Evolutionary conservation across 495 filamentous ascomycete species (phyloP).

Genomic region (Lophiotrema nucula): DNA sequence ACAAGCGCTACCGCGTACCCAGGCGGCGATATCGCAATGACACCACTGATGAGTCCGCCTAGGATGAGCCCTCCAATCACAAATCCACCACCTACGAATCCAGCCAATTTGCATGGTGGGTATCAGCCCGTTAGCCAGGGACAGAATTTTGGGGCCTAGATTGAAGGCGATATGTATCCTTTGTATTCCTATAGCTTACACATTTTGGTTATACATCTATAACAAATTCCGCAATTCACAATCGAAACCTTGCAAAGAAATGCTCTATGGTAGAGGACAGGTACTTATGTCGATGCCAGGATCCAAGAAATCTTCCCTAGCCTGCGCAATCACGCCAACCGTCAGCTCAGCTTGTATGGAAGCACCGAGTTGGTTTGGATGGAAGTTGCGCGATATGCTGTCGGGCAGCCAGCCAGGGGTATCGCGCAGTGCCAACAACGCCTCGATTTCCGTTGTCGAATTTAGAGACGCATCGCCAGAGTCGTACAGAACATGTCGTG

Average conservation of each 20-base stretch:
- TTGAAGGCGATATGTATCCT: not conserved
- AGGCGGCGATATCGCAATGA: not conserved
- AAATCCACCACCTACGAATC: not conserved
- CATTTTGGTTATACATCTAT: too few relatives aligned
- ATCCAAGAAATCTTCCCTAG: too few relatives aligned
- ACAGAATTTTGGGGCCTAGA: conserved; percentile 14
- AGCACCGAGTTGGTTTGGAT: not conserved
- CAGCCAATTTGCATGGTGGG: not conserved
- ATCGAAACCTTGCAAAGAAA: too few relatives aligned
- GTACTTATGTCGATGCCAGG: too few relatives aligned
- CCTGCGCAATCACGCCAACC: too few relatives aligned
- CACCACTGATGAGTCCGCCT: conserved; percentile 21
- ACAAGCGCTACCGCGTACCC: conserved; percentile 1
- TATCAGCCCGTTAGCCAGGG: conserved; percentile 4
- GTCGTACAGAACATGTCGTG: not conserved
- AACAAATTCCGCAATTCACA: too few relatives aligned
- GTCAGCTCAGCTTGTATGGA: not conserved
- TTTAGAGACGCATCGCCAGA: not conserved
- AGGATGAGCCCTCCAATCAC: conserved; percentile 3
- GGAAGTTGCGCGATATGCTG: not conserved
- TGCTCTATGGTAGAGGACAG: too few relatives aligned
- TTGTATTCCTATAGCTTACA: not conserved
- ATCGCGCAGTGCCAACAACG: too few relatives aligned
- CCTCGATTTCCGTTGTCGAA: not conserved
- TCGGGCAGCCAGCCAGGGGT: not conserved